Percentiles rank a stretch among this genome's conserved stretches.
Evolutionary conservation across 352 stramenopile species (phyloP).

Genomic region (Globisporangium barbulae): DNA sequence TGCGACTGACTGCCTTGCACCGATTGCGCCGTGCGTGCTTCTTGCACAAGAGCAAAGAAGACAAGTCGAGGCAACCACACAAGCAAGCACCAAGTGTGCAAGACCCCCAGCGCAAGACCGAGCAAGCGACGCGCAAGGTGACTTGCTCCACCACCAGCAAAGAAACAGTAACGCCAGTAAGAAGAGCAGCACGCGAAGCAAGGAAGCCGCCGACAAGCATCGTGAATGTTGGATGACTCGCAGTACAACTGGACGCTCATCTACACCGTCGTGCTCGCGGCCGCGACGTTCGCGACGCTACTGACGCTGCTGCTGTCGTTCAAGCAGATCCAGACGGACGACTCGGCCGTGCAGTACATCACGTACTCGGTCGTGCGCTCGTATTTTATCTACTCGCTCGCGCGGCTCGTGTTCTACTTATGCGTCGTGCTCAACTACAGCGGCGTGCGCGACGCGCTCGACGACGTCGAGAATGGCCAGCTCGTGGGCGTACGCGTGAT

Average conservation of each 20-base stretch:
- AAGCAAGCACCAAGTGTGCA: not conserved
- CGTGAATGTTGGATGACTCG: constrained; percentile 44
- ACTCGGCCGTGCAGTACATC: constrained; percentile 70
- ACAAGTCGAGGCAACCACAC: not conserved
- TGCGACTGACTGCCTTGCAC: not conserved
- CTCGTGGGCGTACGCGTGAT: constrained; percentile 47
- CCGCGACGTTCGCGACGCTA: constrained; percentile 39
- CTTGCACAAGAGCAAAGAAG: not conserved
- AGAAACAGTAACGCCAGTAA: not conserved
- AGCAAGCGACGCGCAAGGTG: not conserved
- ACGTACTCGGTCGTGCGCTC: constrained; percentile 60
- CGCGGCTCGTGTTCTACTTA: constrained; percentile 52
- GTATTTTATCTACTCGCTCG: constrained; percentile 61
- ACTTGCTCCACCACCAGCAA: not conserved
- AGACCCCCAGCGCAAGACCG: not conserved
- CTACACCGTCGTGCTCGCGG: constrained; percentile 48
- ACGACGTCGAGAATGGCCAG: constrained; percentile 45
- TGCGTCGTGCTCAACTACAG: constrained; percentile 49
- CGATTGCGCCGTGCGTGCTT: not conserved
- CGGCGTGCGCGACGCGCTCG: constrained; percentile 40
- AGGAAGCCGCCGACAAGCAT: not conserved
- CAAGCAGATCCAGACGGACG: constrained; percentile 46
- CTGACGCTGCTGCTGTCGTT: constrained; percentile 60
- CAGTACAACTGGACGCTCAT: constrained; percentile 56
- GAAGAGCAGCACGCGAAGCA: not conserved